These are phyloP conservation scores for Fusarium praegraminearum DNA, from an alignment of 2,329 filamentous ascomycete genomes.

Conservation along the genomic window DNA sequence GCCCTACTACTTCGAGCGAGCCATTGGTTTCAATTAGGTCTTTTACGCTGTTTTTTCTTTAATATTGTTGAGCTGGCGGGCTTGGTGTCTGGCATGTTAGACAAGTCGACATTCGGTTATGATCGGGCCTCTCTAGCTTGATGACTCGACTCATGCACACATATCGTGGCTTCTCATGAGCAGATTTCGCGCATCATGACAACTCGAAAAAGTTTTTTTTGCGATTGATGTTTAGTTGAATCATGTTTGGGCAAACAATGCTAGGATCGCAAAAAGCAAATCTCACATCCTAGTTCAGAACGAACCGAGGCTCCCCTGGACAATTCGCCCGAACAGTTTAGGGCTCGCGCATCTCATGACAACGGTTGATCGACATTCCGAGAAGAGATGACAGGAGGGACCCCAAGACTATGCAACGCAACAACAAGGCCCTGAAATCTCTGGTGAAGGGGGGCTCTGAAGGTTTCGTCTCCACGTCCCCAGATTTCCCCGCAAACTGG, in stretches of 20 bases:
- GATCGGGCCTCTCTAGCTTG: conserved; percentile 23
- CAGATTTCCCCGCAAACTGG: conserved; percentile 48
- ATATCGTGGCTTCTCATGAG: conserved; percentile 15
- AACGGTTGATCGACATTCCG: conserved; percentile 28
- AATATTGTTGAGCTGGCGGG: conserved; percentile 14
- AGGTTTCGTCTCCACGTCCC: conserved; percentile 38
- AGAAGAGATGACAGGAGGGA: conserved; percentile 11
- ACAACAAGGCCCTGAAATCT: conserved; percentile 19
- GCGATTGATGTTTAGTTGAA: conserved; percentile 3
- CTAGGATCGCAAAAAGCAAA: conserved; percentile 30
- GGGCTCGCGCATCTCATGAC: conserved; percentile 22
- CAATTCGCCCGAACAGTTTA: conserved; percentile 9
- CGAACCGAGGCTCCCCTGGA: conserved; percentile 26
- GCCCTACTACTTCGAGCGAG: conserved; percentile 36
- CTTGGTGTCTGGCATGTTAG: conserved; percentile 10
- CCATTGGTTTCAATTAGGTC: conserved; percentile 30
- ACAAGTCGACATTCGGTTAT: conserved; percentile 24
- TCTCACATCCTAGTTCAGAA: conserved; percentile 21
- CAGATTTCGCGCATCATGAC: conserved; percentile 11
- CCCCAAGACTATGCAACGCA: conserved; percentile 12
- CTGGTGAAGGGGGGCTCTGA: conserved; percentile 13
- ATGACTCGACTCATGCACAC: conserved; percentile 17
- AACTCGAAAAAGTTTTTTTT: conserved; percentile 1
- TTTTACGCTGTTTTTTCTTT: conserved; percentile 1
- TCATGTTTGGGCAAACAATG: conserved; percentile 7